A percentile compares a stretch with the other conserved stretches of the same genome.
phyloP scores from a whole-genome alignment of 2,329 filamentous ascomycete genomes.

The Apiospora arundinis region DNA sequence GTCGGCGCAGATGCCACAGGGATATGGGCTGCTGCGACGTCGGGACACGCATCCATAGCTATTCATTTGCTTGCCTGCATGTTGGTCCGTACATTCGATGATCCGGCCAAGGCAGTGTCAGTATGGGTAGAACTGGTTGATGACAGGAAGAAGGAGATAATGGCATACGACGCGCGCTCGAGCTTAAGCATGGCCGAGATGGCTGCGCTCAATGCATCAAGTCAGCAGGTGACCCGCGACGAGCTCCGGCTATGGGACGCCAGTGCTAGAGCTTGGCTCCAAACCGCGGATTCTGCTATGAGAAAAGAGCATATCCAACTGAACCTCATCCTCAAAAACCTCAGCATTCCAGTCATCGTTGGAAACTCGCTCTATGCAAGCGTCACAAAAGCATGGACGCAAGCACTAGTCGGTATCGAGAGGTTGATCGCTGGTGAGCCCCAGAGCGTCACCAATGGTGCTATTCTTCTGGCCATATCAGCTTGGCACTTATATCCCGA shows the following conservation, averaged over 20 bases:
- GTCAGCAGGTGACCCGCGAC: conserved; percentile 28
- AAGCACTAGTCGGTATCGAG: conserved; percentile 29
- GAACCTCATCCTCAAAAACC: conserved; percentile 31
- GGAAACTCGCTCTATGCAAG: conserved; percentile 23
- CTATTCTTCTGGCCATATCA: neutral
- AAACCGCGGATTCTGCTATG: conserved; percentile 35
- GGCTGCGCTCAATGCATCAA: conserved; percentile 25
- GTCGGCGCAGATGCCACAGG: conserved; percentile 36
- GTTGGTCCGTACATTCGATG: conserved; percentile 36
- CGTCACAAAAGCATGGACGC: conserved; percentile 33
- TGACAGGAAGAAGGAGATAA: neutral
- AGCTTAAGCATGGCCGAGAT: neutral
- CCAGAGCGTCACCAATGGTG: neutral
- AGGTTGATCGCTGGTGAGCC: conserved; percentile 32
- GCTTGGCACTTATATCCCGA: conserved; percentile 21
- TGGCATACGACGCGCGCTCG: neutral
- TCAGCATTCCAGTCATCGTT: neutral
- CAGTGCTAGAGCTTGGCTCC: conserved; percentile 40
- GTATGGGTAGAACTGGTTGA: conserved; percentile 41
- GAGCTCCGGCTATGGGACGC: conserved; percentile 40
- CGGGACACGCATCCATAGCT: conserved; percentile 35
- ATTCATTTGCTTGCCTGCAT: conserved; percentile 44
- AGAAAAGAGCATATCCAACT: conserved; percentile 33
- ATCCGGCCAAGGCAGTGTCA: conserved; percentile 34
- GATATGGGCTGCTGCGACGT: conserved; percentile 30